Conservation (phyloP, 371 early-diverging fungal genomes). For the Mortierella sp. region DNA sequence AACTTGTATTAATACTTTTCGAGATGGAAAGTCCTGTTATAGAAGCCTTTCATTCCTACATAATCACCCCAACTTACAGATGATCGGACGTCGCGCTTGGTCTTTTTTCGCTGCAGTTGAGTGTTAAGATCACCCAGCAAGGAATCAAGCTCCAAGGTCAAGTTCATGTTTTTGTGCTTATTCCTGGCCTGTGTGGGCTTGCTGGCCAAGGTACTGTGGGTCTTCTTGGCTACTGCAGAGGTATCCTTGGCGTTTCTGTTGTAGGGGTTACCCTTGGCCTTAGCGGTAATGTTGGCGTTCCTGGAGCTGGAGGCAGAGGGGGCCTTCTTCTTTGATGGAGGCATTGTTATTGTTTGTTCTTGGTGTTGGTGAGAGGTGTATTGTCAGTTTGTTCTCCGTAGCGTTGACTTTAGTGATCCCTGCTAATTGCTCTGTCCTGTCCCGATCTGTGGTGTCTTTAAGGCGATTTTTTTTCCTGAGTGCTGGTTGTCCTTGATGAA, state of each 20-base stretch:
- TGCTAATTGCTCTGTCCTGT: neutral
- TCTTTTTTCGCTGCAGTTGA: conserved; percentile 48
- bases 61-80: conserved; percentile 11
- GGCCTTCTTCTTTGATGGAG: conserved; percentile 42
- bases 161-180: conserved; percentile 38
- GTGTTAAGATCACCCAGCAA: conserved; percentile 55
- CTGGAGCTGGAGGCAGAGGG: conserved; percentile 31
- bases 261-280: conserved; percentile 34
- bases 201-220: neutral
- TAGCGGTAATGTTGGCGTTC: conserved; percentile 19
- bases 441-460: neutral
- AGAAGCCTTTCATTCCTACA: neutral
- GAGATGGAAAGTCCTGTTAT: neutral
- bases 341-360: conserved; percentile 23
- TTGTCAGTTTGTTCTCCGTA: neutral
- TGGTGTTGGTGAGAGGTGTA: neutral
- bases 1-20: neutral
- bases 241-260: conserved; percentile 27
- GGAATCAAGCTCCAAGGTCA: conserved; percentile 54
- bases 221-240: conserved; percentile 19
- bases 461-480: neutral
- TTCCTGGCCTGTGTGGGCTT: conserved; percentile 45
- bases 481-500: neutral
- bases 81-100: conserved; percentile 39
- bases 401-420: neutral